Conservation (phyloP, 352 stramenopile species). For the Hyaloperonospora arabidopsidis region DNA sequence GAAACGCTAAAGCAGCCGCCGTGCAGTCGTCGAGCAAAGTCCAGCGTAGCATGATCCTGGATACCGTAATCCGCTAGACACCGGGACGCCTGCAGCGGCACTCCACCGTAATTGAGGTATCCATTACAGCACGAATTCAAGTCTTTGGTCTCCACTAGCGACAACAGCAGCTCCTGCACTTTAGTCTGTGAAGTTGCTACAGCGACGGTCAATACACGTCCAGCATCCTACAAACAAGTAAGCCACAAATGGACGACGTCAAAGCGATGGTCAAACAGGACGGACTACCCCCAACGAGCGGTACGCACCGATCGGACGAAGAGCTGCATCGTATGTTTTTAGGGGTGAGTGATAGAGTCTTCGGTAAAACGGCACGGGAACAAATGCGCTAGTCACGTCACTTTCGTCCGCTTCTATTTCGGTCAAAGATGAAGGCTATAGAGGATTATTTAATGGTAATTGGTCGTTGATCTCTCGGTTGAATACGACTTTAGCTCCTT, state of each 20-base stretch:
- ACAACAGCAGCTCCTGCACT: slow-evolving; percentile 33
- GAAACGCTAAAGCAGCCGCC: slow-evolving; percentile 69
- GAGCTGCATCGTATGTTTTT: slow-evolving; percentile 43
- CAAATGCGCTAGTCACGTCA: no score
- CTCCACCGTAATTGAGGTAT: slow-evolving; percentile 57
- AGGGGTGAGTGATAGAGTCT: neutral
- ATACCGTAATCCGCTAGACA: slow-evolving; percentile 57
- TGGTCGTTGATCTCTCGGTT: no score
- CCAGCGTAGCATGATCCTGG: slow-evolving; percentile 57
- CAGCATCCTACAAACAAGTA: slow-evolving; percentile 32
- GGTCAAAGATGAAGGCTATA: no score
- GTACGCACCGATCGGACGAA: slow-evolving; percentile 51
- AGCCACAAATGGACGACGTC: slow-evolving; percentile 3
- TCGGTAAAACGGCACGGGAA: no score
- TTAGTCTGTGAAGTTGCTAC: slow-evolving; percentile 24
- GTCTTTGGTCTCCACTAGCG: slow-evolving; percentile 27
- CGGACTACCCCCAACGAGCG: no score
- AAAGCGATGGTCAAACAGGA: no score
- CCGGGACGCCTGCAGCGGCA: slow-evolving; percentile 41
- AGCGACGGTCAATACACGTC: slow-evolving; percentile 33
- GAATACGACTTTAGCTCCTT: no score
- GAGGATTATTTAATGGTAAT: no score
- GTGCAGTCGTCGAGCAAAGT: slow-evolving; percentile 33
- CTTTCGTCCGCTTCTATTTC: no score
- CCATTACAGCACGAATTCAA: slow-evolving; percentile 2